These are phyloP conservation scores for Lodderomyces metapsilosis DNA, from an alignment of 1,139 yeast genomes.

Conservation along the genomic window DNA sequence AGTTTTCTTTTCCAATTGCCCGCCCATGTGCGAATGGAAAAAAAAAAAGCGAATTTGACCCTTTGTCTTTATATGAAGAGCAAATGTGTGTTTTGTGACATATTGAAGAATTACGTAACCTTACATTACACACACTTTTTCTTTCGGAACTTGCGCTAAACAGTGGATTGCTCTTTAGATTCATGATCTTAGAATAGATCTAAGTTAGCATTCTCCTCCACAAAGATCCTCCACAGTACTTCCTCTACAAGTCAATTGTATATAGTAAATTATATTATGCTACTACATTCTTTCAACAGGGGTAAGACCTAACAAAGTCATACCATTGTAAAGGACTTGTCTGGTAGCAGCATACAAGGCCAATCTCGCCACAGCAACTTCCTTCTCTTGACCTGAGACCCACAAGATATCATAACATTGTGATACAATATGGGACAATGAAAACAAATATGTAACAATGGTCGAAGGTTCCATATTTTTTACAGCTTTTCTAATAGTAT, in stretches of 20 bases:
- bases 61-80: too few relatives aligned
- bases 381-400: slow-evolving; percentile 95
- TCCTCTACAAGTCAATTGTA: too few relatives aligned
- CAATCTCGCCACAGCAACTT: slow-evolving; percentile 86
- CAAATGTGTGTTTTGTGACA: too few relatives aligned
- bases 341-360: slow-evolving; percentile 91
- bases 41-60: too few relatives aligned
- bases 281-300: slow-evolving; percentile 97
- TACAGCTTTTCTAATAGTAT: slow-evolving; percentile 77
- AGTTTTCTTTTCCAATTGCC: too few relatives aligned
- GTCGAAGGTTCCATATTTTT: slow-evolving; percentile 93
- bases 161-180: background rate
- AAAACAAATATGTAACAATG: slow-evolving; percentile 89
- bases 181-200: too few relatives aligned
- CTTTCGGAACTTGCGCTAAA: background rate
- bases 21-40: too few relatives aligned
- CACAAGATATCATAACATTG: slow-evolving; percentile 93
- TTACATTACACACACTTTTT: too few relatives aligned
- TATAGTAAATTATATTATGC: too few relatives aligned
- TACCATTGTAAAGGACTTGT: slow-evolving; percentile 88
- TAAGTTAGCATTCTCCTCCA: too few relatives aligned
- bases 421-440: slow-evolving; percentile 88
- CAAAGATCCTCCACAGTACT: too few relatives aligned
- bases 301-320: slow-evolving; percentile 86
- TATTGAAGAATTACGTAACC: too few relatives aligned